Base-by-base conservation (phyloP, 257 asterid genomes). In the Pogostemon cablin region DNA sequence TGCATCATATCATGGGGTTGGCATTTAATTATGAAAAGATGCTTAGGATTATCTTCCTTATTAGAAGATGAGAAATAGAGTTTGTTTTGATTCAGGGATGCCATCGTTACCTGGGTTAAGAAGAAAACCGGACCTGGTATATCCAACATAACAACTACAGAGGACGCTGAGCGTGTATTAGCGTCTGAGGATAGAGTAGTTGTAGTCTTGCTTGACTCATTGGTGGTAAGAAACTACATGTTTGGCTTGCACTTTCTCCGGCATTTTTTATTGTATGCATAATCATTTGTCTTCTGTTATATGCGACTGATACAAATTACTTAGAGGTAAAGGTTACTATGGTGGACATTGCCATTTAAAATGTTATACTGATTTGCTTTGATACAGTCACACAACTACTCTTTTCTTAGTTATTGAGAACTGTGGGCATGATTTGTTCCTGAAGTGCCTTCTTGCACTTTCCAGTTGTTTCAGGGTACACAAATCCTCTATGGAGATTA, bases 51-150 rank as follows among this genome's bases (percentile, higher is more conserved):
- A 25, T 25, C 32, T 25, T 25, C 32, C 32, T 25, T 25, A 25
- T 25, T 25, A 25, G 32, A 15, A 54, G 55, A 8, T 71, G 68
- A 73, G 5, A 68, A 9, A 42, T 6, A 48, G 3, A 8, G 42
- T 60, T 72, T 20, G 57, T 73, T 69, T 73, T 25, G 62, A 52
- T 72, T 20, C 85, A 91, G 98, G 80, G 97, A 88, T 69, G 95
- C 82, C 62, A 89, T 95, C 32, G 86, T 91, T 61, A 79, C 89
- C 72, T 95, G 99, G 98, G 84, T 95, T 71, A 91, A 85, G 85
- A 95, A 91, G 95, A 91, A 88, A 85, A 89, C 70, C 20, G 97
- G 98, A 59, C 96, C 98, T 37, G 88, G 81, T 55, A 62, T 95
- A 69, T 78, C 80, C 71, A 91, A 88, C 83, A 79, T 95, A 77